Evolutionary conservation across 805 yeast species (phyloP), one percentile per base, ranked within the genome.

Genomic region (Pichia paraexigua): DNA sequence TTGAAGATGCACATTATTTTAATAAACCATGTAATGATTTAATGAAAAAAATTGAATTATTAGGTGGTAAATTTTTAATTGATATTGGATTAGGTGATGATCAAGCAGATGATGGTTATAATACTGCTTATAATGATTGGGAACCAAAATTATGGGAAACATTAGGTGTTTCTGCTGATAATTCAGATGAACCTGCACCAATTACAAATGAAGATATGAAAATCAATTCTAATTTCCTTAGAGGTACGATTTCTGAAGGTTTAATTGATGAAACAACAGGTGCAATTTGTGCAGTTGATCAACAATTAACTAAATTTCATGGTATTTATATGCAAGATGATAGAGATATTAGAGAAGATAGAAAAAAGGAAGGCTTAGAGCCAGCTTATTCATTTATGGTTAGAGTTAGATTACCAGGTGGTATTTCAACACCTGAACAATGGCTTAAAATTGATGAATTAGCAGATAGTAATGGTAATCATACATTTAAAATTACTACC

Each of bases 251-350:
- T 67, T 91, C 79, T 37, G 95, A 86, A 68, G 97, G 92, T 39
- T 77, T 92, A 53, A 63, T 67, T 51, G 97, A 92, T 66, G 76
- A 77, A 52, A 75, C 89, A 5, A 92, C 98, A 11, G 97, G 97
- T 57, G 91, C 96, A 17, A 87, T 92, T 58, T 78, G 85, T 57
- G 94, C 97, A 15, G 79, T 80, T 52, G 97, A 90, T 70, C 95
- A 90, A 71, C 97, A 91, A 71, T 71, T 92, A 68, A 90, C 97
- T 58, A 92, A 92, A 71, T 92, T 92, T 80, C 98, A 92, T 69
- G 98, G 98, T 71, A 89, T 90, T 59, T 92, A 92, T 69, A 89
- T 92, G 96, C 98, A 92, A 73, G 98, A 92, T 69, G 98, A 92
- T 67, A 87, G 98, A 74, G 98, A 92, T 69, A 75, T 92, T 53